A percentile compares a stretch with the other conserved stretches of the same genome.
Conservation (phyloP, 768 basidiomycete species). For the Pisolithus tinctorius region DNA sequence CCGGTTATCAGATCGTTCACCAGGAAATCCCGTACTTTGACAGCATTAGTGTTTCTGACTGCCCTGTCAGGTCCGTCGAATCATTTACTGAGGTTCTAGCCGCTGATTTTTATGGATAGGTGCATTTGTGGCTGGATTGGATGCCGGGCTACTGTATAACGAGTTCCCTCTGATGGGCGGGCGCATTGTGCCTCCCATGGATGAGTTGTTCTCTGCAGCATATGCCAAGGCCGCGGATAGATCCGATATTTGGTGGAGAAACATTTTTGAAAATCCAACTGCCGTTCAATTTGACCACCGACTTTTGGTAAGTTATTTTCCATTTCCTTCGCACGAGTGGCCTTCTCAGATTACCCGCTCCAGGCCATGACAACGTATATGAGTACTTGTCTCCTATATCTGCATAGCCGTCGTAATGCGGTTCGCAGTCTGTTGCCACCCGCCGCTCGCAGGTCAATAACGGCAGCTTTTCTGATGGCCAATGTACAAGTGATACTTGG, state of each 20-base stretch:
- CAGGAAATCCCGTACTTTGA: conserved; percentile 51
- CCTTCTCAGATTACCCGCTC: conserved; percentile 4
- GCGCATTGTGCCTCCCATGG: conserved; percentile 67
- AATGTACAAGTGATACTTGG: conserved; percentile 78
- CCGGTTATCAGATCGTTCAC: conserved; percentile 55
- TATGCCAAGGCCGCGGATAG: conserved; percentile 68
- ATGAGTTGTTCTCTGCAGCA: conserved; percentile 71
- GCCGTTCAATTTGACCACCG: conserved; percentile 98
- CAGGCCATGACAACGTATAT: conserved; percentile 85
- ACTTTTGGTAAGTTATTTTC: conserved; percentile 56
- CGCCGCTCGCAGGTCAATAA: conserved; percentile 42
- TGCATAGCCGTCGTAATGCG: conserved; percentile 46
- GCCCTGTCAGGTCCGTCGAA: conserved; percentile 73
- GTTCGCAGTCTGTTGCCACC: conserved; percentile 51
- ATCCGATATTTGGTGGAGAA: conserved; percentile 90
- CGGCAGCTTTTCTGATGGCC: conserved; percentile 67
- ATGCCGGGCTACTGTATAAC: conserved; percentile 96
- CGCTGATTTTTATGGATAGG: conserved; percentile 40
- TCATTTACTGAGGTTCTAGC: background rate
- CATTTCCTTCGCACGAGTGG: background rate
- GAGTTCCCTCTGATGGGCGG: conserved; percentile 98
- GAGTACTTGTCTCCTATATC: conserved; percentile 57
- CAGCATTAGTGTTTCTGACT: conserved; percentile 81
- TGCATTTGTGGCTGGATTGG: conserved; percentile 96
- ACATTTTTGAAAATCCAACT: conserved; percentile 94